Evolutionary conservation across 2,329 filamentous ascomycete species (phyloP), one percentile per base, ranked within the genome.

Genomic region (Biscogniauxia sp.): DNA sequence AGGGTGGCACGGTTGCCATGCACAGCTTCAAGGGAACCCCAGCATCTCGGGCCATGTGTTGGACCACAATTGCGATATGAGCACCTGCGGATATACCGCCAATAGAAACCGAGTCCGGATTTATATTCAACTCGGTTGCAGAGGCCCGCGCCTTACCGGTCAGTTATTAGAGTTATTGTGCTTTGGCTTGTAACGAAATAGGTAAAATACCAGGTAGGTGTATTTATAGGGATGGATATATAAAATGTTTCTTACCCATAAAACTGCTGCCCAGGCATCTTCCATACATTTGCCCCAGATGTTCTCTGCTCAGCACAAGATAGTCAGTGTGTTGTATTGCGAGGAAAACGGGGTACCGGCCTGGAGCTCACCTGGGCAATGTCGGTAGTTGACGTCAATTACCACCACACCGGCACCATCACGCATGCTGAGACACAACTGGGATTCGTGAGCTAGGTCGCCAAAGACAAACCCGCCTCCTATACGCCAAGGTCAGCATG

Each of bases 331-430:
- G 20, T 13, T 3, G 13, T 19, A 54, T 23, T 5, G 23, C 23
- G 23, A n/a, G 51, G 20, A 13, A 15, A 3, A 37, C 20, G 17
- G 3, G 32, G 3, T 20, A 45, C 13, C 11, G 45, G 17, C 26
- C 5, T n/a, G n/a, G 20, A 13, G 56, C 68, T 58, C 59, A 76
- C 75, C 74, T 2, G 75, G 75, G 53, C 75, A 78, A 49, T 74
- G 75, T 1, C 76, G 74, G 61, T 79, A 79, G 56, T 76, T 72
- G 25, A 78, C 75, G 53, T 78, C 76, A 4, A 78, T 65, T 1
- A 78, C 73, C 0, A 71, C 74, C 1, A 78, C 66, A 0, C 75
- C 75, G 1, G 74, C 75, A 13, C 68, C 68, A 52, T 76, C 72
- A 0, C 73, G 68, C 74, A 78, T 75, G 56, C 65, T 73, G 51